A percentile compares a stretch with the other conserved stretches of the same genome.
These are phyloP conservation scores for Penicillium sp. DNA, from an alignment of 2,329 filamentous ascomycete genomes.

Conservation along the genomic window DNA sequence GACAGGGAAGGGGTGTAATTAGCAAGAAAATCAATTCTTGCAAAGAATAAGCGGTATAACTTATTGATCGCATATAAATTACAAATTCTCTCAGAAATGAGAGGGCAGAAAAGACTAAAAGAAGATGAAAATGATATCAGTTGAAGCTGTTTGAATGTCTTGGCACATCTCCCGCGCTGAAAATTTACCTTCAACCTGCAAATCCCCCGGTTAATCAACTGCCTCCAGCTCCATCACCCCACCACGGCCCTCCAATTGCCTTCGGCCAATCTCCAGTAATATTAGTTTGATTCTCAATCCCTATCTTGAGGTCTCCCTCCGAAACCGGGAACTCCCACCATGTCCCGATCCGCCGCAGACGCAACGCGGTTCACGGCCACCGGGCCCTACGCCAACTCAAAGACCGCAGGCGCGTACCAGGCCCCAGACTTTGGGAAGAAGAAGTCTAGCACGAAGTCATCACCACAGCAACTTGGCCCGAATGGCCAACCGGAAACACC, in stretches of 20 bases:
- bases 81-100: background rate
- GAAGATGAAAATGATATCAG: background rate
- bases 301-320: background rate
- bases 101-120: background rate
- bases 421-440: constrained; percentile 28
- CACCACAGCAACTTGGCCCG: constrained; percentile 20
- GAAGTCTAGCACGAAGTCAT: constrained; percentile 6
- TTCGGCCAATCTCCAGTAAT: background rate
- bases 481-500: constrained; percentile 55
- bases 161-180: constrained; percentile 23
- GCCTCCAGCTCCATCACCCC: constrained; percentile 8
- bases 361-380: constrained; percentile 52
- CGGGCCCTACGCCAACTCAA: constrained; percentile 47
- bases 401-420: constrained; percentile 32
- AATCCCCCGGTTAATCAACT: constrained; percentile 11
- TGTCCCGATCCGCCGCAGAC: constrained; percentile 49
- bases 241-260: constrained; percentile 5
- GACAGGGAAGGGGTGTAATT: background rate
- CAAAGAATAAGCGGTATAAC: background rate
- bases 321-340: constrained; percentile 18
- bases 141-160: constrained; percentile 20
- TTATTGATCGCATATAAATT: background rate
- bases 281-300: background rate
- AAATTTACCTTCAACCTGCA: constrained; percentile 26
- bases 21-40: background rate